phyloP scores from a whole-genome alignment of 257 asterid genomes.

The Eucommia ulmoides region DNA sequence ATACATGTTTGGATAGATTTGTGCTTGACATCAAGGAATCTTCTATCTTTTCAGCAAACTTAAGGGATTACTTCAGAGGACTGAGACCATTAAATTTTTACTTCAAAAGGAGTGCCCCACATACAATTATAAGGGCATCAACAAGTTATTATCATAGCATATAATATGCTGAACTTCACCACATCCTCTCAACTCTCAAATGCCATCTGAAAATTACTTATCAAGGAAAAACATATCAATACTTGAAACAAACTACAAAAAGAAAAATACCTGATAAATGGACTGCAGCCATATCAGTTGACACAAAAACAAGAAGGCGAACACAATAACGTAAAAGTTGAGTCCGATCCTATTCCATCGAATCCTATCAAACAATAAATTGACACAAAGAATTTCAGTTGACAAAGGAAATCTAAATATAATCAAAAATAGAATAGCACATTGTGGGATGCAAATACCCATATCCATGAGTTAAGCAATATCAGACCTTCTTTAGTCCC shows the following conservation, averaged over 20 bases:
- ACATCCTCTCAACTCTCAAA: not conserved
- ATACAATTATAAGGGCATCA: not conserved
- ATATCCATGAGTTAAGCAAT: constrained; percentile 88
- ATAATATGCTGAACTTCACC: too few relatives aligned
- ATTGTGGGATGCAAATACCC: constrained; percentile 35
- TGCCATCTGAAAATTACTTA: not conserved
- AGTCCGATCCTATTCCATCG: constrained; percentile 98
- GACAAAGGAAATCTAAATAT: constrained; percentile 7
- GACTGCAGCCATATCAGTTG: constrained; percentile 83
- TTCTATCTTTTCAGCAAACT: not conserved
- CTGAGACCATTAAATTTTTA: not conserved
- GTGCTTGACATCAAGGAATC: too few relatives aligned
- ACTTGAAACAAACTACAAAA: too few relatives aligned
- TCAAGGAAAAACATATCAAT: too few relatives aligned
- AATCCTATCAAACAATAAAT: constrained; percentile 44
- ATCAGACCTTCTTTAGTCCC: constrained; percentile 85
- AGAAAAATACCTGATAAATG: constrained; percentile 74
- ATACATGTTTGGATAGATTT: too few relatives aligned
- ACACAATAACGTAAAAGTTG: constrained; percentile 98
- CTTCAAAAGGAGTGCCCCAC: not conserved
- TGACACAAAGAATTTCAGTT: constrained; percentile 12
- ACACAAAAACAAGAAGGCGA: constrained; percentile 78
- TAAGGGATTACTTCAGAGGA: not conserved
- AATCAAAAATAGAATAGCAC: constrained; percentile 9
- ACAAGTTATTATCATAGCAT: not conserved